These are phyloP conservation scores for Clonostachys chloroleuca DNA, from an alignment of 2,329 filamentous ascomycete genomes.

Conservation along the genomic window DNA sequence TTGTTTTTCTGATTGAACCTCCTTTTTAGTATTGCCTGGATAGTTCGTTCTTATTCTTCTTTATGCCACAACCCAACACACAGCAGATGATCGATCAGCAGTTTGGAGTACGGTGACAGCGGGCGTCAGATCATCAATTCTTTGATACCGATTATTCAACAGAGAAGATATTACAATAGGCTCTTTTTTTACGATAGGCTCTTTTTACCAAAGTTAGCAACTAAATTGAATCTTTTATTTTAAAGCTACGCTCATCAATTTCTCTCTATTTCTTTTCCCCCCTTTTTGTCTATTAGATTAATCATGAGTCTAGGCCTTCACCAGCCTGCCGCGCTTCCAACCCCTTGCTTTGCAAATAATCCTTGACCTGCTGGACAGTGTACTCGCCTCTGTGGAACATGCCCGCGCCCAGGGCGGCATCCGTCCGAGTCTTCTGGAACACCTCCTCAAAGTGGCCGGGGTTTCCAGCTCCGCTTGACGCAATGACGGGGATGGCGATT, in stretches of 20 bases:
- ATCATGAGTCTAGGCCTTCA: slow-evolving; percentile 9
- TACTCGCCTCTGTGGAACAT: slow-evolving; percentile 98
- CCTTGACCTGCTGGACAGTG: slow-evolving; percentile 91
- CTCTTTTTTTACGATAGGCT: too few relatives aligned
- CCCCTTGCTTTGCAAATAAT: slow-evolving; percentile 66
- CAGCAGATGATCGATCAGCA: not conserved
- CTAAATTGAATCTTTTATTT: not conserved
- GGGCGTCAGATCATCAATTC: too few relatives aligned
- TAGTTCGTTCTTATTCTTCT: not conserved
- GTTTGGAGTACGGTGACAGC: too few relatives aligned
- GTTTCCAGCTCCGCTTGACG: slow-evolving; percentile 85
- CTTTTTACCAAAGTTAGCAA: not conserved
- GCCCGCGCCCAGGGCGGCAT: slow-evolving; percentile 90
- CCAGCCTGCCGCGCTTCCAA: slow-evolving; percentile 80
- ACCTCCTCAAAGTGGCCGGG: slow-evolving; percentile 89
- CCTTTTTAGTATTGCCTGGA: too few relatives aligned
- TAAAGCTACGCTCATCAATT: not conserved
- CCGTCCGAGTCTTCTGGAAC: slow-evolving; percentile 78
- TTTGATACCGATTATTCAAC: too few relatives aligned
- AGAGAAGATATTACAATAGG: too few relatives aligned
- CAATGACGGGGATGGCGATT: slow-evolving; percentile 89
- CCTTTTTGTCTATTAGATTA: not conserved
- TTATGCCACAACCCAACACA: not conserved
- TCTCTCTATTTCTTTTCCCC: not conserved
- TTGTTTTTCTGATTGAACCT: too few relatives aligned